Evolutionary conservation across 257 asterid species (phyloP).

Genomic region (Solanum piurae): DNA sequence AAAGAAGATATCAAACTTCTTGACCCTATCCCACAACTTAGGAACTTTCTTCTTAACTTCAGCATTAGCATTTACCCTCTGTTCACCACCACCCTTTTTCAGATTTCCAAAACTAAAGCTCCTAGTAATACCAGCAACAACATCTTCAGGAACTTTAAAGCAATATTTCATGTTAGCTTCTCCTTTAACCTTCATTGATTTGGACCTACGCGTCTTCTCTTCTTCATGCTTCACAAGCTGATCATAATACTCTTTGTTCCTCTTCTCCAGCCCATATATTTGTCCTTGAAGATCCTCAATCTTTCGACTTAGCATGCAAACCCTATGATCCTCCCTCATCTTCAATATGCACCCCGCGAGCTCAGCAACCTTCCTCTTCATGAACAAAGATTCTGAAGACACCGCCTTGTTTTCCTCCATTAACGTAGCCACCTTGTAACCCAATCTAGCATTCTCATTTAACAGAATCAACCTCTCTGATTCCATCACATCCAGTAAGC

Average conservation of each 20-base stretch:
- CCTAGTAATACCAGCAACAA: conserved; percentile 2
- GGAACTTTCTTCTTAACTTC: conserved; percentile 11
- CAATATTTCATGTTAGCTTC: conserved; percentile 44
- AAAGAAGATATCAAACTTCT: conserved; percentile 55
- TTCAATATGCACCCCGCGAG: conserved; percentile 75
- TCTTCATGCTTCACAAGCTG: conserved; percentile 45
- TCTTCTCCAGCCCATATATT: conserved; percentile 70
- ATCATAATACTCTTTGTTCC: conserved; percentile 76
- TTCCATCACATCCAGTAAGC: conserved; percentile 78
- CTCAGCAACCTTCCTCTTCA: conserved; percentile 88
- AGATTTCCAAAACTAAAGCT: conserved; percentile 14
- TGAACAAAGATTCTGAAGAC: conserved; percentile 58
- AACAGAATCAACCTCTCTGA: conserved; percentile 78
- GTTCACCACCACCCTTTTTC: conserved; percentile 21
- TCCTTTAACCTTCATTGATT: conserved; percentile 12
- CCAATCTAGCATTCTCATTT: conserved; percentile 67
- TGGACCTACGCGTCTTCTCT: conserved; percentile 23
- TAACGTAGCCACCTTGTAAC: conserved; percentile 55
- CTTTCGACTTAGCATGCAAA: conserved; percentile 62
- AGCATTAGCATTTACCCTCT: conserved; percentile 3
- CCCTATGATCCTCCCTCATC: conserved; percentile 85
- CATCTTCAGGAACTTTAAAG: conserved; percentile 23
- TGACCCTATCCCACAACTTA: conserved; percentile 66
- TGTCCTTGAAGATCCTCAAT: conserved; percentile 97
- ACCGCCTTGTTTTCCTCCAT: conserved; percentile 73